Conservation (phyloP, 106 monocot genomes). For the Dendrobium officinale region DNA sequence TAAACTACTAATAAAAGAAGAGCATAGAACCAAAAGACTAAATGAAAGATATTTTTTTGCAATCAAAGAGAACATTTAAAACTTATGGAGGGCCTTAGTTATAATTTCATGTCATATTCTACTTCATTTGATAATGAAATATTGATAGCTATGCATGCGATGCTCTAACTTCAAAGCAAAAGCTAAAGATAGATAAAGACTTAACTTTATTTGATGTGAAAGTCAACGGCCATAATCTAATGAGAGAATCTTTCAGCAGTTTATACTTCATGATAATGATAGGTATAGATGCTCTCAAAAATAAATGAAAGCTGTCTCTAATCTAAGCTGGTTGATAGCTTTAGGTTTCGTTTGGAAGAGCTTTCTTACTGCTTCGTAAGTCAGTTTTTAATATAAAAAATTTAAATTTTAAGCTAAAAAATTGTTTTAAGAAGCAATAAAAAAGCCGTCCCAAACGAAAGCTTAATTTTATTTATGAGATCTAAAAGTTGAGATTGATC, state of each 20-base stretch:
- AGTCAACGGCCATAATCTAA: conserved; percentile 1
- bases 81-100: neutral
- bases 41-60: neutral
- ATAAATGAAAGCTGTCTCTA: too few relatives aligned
- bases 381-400: too few relatives aligned
- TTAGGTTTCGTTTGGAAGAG: too few relatives aligned
- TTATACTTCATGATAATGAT: neutral
- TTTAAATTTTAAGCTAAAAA: too few relatives aligned
- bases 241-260: neutral
- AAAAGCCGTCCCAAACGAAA: too few relatives aligned
- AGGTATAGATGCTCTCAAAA: neutral
- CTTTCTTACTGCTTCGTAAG: too few relatives aligned
- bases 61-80: neutral
- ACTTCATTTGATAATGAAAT: neutral
- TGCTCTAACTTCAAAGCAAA: neutral
- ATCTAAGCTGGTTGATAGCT: too few relatives aligned
- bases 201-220: neutral
- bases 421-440: too few relatives aligned
- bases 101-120: neutral
- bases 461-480: too few relatives aligned
- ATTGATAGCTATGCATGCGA: neutral
- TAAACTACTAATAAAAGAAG: too few relatives aligned
- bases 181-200: neutral
- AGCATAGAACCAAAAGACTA: neutral
- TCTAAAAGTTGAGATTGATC: too few relatives aligned